Conservation (phyloP, 768 basidiomycete species). For the Tylopilus sp. region DNA sequence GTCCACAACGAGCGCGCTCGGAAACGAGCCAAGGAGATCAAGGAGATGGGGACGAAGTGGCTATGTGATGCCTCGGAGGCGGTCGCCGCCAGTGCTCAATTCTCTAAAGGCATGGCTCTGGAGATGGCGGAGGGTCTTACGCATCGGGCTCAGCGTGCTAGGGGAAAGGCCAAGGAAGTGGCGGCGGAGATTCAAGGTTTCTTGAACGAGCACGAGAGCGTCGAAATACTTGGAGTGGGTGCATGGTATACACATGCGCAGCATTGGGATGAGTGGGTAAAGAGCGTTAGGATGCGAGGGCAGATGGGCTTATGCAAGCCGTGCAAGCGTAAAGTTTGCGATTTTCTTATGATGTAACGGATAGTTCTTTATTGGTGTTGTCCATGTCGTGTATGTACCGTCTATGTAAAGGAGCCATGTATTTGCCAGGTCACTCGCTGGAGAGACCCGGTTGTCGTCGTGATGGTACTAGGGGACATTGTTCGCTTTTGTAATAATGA, state of each 20-base stretch:
- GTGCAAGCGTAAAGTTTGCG: constrained; percentile 9
- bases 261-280: constrained; percentile 21
- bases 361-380: background rate
- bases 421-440: background rate
- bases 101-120: constrained; percentile 43
- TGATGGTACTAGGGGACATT: too few relatives aligned
- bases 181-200: constrained; percentile 33
- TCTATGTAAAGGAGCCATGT: constrained; percentile 12
- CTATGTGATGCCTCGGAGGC: constrained; percentile 41
- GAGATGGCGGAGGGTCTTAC: constrained; percentile 36
- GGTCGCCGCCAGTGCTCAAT: constrained; percentile 38
- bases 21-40: constrained; percentile 51
- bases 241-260: constrained; percentile 18
- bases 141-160: constrained; percentile 43
- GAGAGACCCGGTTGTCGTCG: too few relatives aligned
- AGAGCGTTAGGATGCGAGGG: constrained; percentile 1
- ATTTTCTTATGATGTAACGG: constrained; percentile 11
- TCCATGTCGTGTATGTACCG: constrained; percentile 20
- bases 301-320: constrained; percentile 11
- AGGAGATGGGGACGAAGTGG: constrained; percentile 45
- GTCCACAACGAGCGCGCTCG: constrained; percentile 51
- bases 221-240: constrained; percentile 12
- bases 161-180: constrained; percentile 43
- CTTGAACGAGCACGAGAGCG: constrained; percentile 20
- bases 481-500: too few relatives aligned